Base-by-base conservation (phyloP, 306 rosid species). In the Vigna hirtella region DNA sequence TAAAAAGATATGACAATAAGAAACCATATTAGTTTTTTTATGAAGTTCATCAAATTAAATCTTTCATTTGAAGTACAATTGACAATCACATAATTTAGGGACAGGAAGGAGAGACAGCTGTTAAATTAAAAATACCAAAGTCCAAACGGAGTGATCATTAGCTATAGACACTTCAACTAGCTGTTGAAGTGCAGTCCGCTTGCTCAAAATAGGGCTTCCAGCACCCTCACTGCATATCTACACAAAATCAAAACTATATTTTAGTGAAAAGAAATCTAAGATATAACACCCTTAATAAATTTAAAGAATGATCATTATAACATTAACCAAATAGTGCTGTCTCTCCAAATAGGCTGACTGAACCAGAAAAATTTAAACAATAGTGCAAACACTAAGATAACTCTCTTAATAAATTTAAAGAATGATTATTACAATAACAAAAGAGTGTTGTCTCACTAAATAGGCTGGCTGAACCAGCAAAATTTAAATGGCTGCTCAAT, bases 131-230 rank as follows among this genome's bases (percentile, higher is more conserved):
- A 84, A 77, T 85, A 89, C 99, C 98, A 88, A 90, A 36, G 86
- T 84, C 99, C 99, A 96, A 78, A 91, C 66, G 74, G 97, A 90
- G 61, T 79, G 76, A 77, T 93, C 96, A 83, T 93, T 93, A 77
- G 81, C 81, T 55, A 79, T 50, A 42, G 99, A 96, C 82, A 90
- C 88, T 87, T 91, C 97, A 52, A 90, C 84, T 78, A 96, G 84
- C 83, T 89, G 98, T 77, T 90, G 97, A 80, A 96, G 93, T 50
- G 98, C 97, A 78, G 77, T 73, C 47, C 51, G 87, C 89, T 88
- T 96, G 65, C 83, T 89, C 64, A 87, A 85, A 66, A 83, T 59
- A 79, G 90, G 85, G 79, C 89, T 87, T 81, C 88, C 98, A 86
- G 78, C 91, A 51, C 86, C 87, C 68, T 88, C 96, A 69, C 86